Evolutionary conservation across 352 stramenopile species (phyloP).

Genomic region (Pythium oligandrum): DNA sequence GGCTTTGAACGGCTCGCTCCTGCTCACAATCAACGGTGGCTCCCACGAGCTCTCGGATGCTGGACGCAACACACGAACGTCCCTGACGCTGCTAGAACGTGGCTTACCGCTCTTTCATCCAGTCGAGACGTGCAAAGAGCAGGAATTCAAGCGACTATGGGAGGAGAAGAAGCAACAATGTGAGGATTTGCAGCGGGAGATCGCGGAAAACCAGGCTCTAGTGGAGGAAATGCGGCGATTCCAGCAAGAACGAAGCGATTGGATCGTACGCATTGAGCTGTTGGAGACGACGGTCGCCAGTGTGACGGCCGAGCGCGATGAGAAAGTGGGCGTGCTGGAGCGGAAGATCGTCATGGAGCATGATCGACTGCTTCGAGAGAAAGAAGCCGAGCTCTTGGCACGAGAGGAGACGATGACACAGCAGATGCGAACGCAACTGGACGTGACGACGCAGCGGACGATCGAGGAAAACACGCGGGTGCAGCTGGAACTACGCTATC

Average conservation of each 20-base stretch:
- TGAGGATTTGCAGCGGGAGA: conserved; percentile 26
- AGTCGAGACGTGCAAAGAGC: conserved; percentile 50
- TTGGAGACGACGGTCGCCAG: conserved; percentile 22
- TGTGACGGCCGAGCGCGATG: conserved; percentile 33
- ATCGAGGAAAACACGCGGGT: conserved; percentile 63
- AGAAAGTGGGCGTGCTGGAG: conserved; percentile 41
- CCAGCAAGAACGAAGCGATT: conserved; percentile 30
- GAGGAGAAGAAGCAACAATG: conserved; percentile 35
- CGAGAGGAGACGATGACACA: conserved; percentile 41
- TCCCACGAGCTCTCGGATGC: conserved; percentile 10
- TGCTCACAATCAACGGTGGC: conserved; percentile 38
- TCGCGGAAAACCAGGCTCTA: conserved; percentile 24
- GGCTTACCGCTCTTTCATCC: conserved; percentile 48
- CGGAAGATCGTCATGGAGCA: conserved; percentile 61
- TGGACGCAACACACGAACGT: conserved; percentile 20
- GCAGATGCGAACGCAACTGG: conserved; percentile 49
- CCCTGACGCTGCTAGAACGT: conserved; percentile 33
- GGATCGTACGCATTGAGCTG: conserved; percentile 23
- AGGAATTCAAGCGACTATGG: conserved; percentile 44
- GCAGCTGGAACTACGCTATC: conserved; percentile 56
- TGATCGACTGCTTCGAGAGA: conserved; percentile 42
- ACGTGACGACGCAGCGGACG: conserved; percentile 53
- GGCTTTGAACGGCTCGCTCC: conserved; percentile 40
- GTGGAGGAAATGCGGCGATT: conserved; percentile 32
- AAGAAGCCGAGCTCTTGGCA: conserved; percentile 34